Evolutionary conservation across 2,329 filamentous ascomycete species (phyloP), one percentile per base, ranked within the genome.

Genomic region (Aspergillus ustus): DNA sequence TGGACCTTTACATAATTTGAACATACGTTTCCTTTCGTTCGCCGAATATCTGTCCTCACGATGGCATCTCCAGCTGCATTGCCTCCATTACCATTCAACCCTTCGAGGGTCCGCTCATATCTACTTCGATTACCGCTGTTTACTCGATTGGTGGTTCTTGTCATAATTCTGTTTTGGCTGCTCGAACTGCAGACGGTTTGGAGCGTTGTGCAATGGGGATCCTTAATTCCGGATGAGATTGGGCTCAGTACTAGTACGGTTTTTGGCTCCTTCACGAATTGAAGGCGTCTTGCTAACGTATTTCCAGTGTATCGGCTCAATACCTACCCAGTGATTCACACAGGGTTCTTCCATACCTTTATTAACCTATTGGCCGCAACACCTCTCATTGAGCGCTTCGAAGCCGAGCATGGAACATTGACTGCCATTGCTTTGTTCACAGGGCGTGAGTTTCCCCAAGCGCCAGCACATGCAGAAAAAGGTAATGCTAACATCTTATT

Each of bases 381-480:
- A 44, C 95, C 95, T n/a, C 82, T 99, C 55, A 81, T 99, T 75
- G 94, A 97, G 78, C 87, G 93, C 63, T 99, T 98, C 77, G 95
- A 99, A 80, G 86, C 87, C 64, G 94, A 97, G 76, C 89, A 96
- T 77, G 95, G 95, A 56, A 98, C 94, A 7, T 82, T 98, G 72
- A 92, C 92, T 28, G 90, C 92, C n/a, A 76, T 96, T 65, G 87
- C 91, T 40, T 83, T 98, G 56, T 97, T 98, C 76, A 87, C 95
- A 71, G 95, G 95, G 60, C 93, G 93, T 96, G 83, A 82, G 93
- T 85, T 8, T 45, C 49, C 34, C n/a, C 7, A 7, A 17, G 9
- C 3, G 7, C 8, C 22, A 25, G 11, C 17, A 20, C 40, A 61
- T 45, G 64, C 9, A 40, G 52, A 50, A n/a, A 34, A 29, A 13